Evolutionary conservation across 2,329 filamentous ascomycete genomes (phyloP), one percentile per base, ranked within the genome.

Genomic region (Cladosporium sp.): DNA sequence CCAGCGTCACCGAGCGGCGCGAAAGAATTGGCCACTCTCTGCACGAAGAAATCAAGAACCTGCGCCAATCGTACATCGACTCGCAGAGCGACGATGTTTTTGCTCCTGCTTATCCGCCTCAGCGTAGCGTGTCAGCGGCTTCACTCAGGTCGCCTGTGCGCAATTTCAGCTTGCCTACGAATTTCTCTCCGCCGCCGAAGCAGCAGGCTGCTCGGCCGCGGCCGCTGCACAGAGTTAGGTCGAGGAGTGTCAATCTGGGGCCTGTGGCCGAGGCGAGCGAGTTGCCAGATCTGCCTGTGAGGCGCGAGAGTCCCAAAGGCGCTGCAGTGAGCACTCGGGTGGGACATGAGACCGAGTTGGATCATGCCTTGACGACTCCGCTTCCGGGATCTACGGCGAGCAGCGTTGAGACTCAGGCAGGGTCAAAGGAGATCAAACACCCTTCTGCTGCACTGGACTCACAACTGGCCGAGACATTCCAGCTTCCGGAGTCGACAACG

Each of bases 121-220:
- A 18, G 4, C 59, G 59, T 32, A 38, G 28, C 47, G 47, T 5
- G 24, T 62, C 59, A 11, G 21, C 12, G 28, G 44, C 59, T 11
- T 60, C 59, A 8, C 28, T 32, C 18, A 44, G 14, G 28, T 21
- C 59, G 10, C 18, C 59, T 1, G 7, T 38, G 18, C 59, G 59
- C 30, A 62, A 62, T 28, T 62, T 62, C 21, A 62, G 59, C 47
- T 52, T 51, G 44, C 59, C 59, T 18, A 38, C 32, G 3, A 36
- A 36, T 8, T 62, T 54, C 32, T 38, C 28, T 26, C 15, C 47
- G 21, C 14, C 59, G 2, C 28, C 47, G 47, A 28, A 21, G 47
- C 26, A 30, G 21, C 41, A 49, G 30, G 18, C 38, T 8, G 28
- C 28, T 18, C 59, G 18, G 4, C 26, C 12, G 12, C 26, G 41